These are phyloP conservation scores for Trichoderma semiorbis DNA, from an alignment of 2,329 filamentous ascomycete genomes.

Conservation along the genomic window DNA sequence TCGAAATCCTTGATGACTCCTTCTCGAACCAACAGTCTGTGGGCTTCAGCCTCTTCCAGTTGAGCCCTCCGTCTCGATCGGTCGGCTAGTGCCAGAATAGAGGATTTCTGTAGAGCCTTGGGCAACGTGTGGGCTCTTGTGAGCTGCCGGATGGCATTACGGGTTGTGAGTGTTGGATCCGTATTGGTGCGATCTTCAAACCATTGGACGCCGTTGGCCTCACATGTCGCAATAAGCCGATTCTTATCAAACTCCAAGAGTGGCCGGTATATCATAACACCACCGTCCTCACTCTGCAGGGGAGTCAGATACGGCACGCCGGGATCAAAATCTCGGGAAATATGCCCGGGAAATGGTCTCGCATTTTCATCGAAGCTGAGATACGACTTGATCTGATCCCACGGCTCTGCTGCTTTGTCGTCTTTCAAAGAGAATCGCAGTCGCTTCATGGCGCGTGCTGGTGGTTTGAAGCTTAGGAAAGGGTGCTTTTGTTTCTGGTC, in stretches of 20 bases:
- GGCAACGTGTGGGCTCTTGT: slow-evolving; percentile 60
- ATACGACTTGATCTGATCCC: slow-evolving; percentile 19
- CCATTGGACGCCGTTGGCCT: slow-evolving; percentile 65
- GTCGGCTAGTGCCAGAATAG: slow-evolving; percentile 59
- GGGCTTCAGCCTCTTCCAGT: slow-evolving; percentile 49
- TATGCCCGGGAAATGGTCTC: slow-evolving; percentile 29
- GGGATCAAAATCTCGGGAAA: slow-evolving; percentile 21
- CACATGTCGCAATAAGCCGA: slow-evolving; percentile 70
- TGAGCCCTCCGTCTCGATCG: slow-evolving; percentile 45
- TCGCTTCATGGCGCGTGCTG: slow-evolving; percentile 28
- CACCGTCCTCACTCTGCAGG: slow-evolving; percentile 56
- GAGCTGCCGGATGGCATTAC: slow-evolving; percentile 77
- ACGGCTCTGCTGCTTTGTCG: slow-evolving; percentile 26
- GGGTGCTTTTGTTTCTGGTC: slow-evolving; percentile 39
- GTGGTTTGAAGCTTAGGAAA: slow-evolving; percentile 37
- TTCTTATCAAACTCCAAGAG: slow-evolving; percentile 69
- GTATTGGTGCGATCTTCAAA: slow-evolving; percentile 83
- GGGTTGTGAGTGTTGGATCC: slow-evolving; percentile 69
- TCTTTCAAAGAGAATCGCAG: slow-evolving; percentile 31
- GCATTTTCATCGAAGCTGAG: slow-evolving; percentile 24
- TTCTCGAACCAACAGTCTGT: slow-evolving; percentile 49
- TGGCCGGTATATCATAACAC: slow-evolving; percentile 65
- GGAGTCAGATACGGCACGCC: slow-evolving; percentile 34
- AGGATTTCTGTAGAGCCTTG: slow-evolving; percentile 60
- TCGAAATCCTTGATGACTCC: slow-evolving; percentile 46